Base-by-base conservation (phyloP, 768 basidiomycete genomes). In the Trichaptum fuscoviolaceum region DNA sequence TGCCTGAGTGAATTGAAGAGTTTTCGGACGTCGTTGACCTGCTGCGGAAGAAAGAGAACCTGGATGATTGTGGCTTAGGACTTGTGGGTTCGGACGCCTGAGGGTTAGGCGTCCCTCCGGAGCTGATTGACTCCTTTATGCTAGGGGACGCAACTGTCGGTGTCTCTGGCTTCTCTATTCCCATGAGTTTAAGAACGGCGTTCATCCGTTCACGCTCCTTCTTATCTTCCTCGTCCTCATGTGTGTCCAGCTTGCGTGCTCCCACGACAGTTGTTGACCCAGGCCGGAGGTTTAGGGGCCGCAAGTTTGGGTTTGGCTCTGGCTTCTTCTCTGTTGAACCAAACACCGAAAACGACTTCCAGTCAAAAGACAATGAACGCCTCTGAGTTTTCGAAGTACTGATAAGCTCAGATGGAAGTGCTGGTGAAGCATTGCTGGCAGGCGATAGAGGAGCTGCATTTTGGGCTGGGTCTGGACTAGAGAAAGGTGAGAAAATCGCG, bases 111-210 rank as follows among this genome's bases (percentile, higher is more conserved):
- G 80, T 73, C 42, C 42, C 42, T 12, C 42, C 42, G 12, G 42
- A 52, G 42, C 42, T 52, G 42, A 20, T 12, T 3, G 42, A 52
- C 5, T 52, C 42, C 42, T 4, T 52, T 2, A 52, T 52, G 20
- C 12, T 20, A 52, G 42, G 42, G 15, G 42, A 52, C 42, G 15
- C 42, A 20, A 52, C 42, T 2, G 42, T 52, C 12, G 42, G 42
- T n/a, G 84, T 76, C 17, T 83, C 78, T 34, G 89, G 87, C 75
- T 90, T 80, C 62, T 85, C 87, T 67, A 96, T 93, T 5, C 96
- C 96, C 90, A 96, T 94, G 30, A 96, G 79, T 75, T 94, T 93
- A 91, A 99, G 92, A 27, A 94, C 93, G 18, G 93, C 93, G 69
- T 90, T 84, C 65, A 98, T 81, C 18, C 95, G 85, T 74, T 95